Conservation (phyloP, 1,139 yeast genomes). For the Lodderomyces oxycetoniae region DNA sequence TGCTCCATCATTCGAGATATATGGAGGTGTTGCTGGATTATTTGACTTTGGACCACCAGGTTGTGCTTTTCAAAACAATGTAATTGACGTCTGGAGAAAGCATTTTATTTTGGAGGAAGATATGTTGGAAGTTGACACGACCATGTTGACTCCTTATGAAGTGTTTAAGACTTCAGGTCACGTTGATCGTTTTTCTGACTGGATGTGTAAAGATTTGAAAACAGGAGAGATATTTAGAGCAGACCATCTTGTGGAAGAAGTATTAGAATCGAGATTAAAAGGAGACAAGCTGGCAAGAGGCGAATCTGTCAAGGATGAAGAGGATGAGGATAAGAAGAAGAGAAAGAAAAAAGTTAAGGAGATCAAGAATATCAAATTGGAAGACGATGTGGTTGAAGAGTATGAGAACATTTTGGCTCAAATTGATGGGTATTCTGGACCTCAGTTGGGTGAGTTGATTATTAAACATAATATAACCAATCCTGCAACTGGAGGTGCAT, state of each 20-base stretch:
- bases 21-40: constrained; percentile 97
- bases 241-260: constrained; percentile 97
- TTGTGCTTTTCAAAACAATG: constrained; percentile 94
- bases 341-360: constrained; percentile 98
- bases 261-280: constrained; percentile 87
- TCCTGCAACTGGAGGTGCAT: constrained; percentile 82
- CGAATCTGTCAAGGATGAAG: constrained; percentile 48
- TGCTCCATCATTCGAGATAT: constrained; percentile 95
- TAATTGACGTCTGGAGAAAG: constrained; percentile 94
- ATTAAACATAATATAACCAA: constrained; percentile 74
- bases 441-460: constrained; percentile 85
- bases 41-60: constrained; percentile 99
- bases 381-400: constrained; percentile 71
- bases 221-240: constrained; percentile 99
- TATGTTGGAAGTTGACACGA: constrained; percentile 97
- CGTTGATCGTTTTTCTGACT: constrained; percentile 97
- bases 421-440: constrained; percentile 94
- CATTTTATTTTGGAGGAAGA: constrained; percentile 97
- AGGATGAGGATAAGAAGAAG: constrained; percentile 72
- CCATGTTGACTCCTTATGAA: constrained; percentile 96
- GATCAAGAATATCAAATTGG: constrained; percentile 81
- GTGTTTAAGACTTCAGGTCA: constrained; percentile 98
- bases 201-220: constrained; percentile 96
- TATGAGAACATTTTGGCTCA: constrained; percentile 84
- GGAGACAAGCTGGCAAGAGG: constrained; percentile 98